Percentiles rank a stretch among this genome's conserved stretches.
Evolutionary conservation across 2,329 filamentous ascomycete genomes (phyloP).

Genomic region (Exophiala sp.): DNA sequence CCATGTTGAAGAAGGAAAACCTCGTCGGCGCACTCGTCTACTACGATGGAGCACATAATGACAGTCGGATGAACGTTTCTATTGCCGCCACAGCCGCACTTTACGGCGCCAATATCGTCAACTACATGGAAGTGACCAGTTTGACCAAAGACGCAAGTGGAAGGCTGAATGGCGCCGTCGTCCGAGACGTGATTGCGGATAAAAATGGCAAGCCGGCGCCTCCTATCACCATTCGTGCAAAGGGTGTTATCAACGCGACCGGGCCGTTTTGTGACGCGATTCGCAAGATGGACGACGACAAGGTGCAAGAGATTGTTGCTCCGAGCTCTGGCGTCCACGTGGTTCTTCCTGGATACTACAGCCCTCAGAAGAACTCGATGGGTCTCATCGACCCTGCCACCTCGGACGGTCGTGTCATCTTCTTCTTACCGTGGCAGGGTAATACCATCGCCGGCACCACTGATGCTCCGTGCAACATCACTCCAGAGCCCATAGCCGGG

Average conservation of each 20-base stretch:
- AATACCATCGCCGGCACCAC: slow-evolving; percentile 89
- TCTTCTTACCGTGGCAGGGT: slow-evolving; percentile 89
- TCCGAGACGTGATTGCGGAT: slow-evolving; percentile 64
- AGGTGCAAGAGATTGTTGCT: slow-evolving; percentile 69
- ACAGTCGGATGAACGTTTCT: slow-evolving; percentile 87
- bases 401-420: slow-evolving; percentile 83
- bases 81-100: slow-evolving; percentile 83
- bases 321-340: slow-evolving; percentile 82
- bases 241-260: slow-evolving; percentile 81
- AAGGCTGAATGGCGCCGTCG: slow-evolving; percentile 64
- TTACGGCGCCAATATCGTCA: slow-evolving; percentile 75
- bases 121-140: slow-evolving; percentile 73
- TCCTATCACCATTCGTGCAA: slow-evolving; percentile 61
- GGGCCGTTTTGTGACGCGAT: slow-evolving; percentile 83
- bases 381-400: slow-evolving; percentile 80
- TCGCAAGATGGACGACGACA: slow-evolving; percentile 73
- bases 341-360: slow-evolving; percentile 80
- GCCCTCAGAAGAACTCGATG: slow-evolving; percentile 65
- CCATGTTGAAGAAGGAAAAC: slow-evolving; percentile 76
- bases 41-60: slow-evolving; percentile 88
- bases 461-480: slow-evolving; percentile 68
- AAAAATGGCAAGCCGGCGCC: slow-evolving; percentile 56
- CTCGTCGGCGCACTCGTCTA: slow-evolving; percentile 79
- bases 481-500: slow-evolving; percentile 66
- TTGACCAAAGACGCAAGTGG: slow-evolving; percentile 70